Conservation (phyloP, 306 rosid genomes). For the Neltuma alba region DNA sequence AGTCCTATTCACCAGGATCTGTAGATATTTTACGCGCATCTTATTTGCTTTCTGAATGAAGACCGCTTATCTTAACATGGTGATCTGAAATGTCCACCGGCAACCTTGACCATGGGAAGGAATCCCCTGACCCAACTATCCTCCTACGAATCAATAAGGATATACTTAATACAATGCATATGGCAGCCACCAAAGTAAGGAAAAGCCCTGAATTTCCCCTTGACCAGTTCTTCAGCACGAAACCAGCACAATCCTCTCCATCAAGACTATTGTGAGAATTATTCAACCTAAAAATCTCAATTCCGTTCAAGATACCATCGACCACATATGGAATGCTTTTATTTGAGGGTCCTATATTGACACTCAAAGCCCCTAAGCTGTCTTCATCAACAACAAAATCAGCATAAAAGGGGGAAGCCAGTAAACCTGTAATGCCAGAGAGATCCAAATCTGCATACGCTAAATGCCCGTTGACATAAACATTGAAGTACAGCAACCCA, state of each 20-base stretch:
- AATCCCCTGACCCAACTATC: constrained; percentile 40
- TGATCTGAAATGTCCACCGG: constrained; percentile 40
- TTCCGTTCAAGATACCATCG: constrained; percentile 49
- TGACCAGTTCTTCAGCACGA: constrained; percentile 35
- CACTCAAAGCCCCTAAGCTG: constrained; percentile 41
- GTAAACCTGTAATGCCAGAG: constrained; percentile 39
- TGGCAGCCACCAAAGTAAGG: constrained; percentile 48
- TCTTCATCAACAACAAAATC: constrained; percentile 76
- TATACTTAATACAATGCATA: constrained; percentile 46
- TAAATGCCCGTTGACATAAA: constrained; percentile 73
- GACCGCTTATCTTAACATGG: constrained; percentile 25
- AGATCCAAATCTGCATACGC: constrained; percentile 70
- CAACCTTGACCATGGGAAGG: constrained; percentile 52
- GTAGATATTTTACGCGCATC: constrained; percentile 20
- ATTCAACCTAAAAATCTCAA: constrained; percentile 53
- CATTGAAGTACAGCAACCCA: constrained; percentile 75
- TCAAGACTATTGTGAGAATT: constrained; percentile 47
- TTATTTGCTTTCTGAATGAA: constrained; percentile 28
- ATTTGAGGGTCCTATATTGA: constrained; percentile 67
- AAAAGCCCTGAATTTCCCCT: constrained; percentile 39
- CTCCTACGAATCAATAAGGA: constrained; percentile 49
- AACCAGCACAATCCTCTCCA: constrained; percentile 49
- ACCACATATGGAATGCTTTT: constrained; percentile 48
- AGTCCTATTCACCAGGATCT: constrained; percentile 16
- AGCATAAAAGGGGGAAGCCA: constrained; percentile 74